Conservation (phyloP, 2,329 filamentous ascomycete genomes). For the Claviceps lovelessii region DNA sequence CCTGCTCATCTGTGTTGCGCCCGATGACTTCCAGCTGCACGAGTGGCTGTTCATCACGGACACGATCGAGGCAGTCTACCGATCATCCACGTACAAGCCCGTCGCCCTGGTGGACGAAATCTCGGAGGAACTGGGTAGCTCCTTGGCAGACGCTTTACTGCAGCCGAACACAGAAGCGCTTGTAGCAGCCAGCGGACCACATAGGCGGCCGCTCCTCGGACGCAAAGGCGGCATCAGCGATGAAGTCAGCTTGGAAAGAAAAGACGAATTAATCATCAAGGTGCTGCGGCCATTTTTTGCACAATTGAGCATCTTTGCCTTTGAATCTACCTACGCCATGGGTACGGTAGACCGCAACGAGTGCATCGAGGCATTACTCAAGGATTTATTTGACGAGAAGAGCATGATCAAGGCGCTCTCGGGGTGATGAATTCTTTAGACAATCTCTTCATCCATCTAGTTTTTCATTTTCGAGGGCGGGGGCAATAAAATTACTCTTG, state of each 20-base stretch:
- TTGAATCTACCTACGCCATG: constrained; percentile 87
- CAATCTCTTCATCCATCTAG: too few species aligned
- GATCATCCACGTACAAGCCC: constrained; percentile 52
- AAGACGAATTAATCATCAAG: constrained; percentile 57
- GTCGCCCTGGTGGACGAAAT: constrained; percentile 73
- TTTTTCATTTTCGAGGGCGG: background rate
- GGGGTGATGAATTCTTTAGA: background rate
- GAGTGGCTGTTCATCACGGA: constrained; percentile 97
- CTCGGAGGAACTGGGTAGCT: constrained; percentile 54
- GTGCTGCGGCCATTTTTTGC: constrained; percentile 80
- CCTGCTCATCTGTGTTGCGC: constrained; percentile 67
- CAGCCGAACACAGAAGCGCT: constrained; percentile 25
- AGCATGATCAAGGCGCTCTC: constrained; percentile 48
- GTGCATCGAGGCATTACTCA: constrained; percentile 50
- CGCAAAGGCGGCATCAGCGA: constrained; percentile 40
- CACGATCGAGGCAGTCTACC: constrained; percentile 90
- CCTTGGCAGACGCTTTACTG: constrained; percentile 15
- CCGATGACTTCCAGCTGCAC: constrained; percentile 94
- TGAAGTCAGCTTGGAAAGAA: constrained; percentile 42
- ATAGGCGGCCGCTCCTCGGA: constrained; percentile 37
- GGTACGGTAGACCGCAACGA: constrained; percentile 49
- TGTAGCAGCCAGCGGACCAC: constrained; percentile 20
- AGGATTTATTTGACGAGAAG: constrained; percentile 67
- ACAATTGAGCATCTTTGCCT: constrained; percentile 81
- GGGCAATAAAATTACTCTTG: background rate